Evolutionary conservation across 2,329 filamentous ascomycete genomes (phyloP).

Genomic region (Daldinia sp.): DNA sequence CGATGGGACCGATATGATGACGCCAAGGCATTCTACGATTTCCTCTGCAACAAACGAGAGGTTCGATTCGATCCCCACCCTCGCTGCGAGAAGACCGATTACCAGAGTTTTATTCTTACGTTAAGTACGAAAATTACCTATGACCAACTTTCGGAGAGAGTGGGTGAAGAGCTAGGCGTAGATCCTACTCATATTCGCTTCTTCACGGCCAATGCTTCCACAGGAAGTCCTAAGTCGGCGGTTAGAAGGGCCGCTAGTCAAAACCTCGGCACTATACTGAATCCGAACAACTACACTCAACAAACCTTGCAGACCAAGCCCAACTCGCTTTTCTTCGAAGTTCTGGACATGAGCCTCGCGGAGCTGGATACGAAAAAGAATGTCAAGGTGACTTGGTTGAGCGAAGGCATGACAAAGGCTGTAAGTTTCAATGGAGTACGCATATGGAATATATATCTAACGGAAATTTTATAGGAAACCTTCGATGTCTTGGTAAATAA

Average conservation of each 20-base stretch:
- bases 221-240: constrained; percentile 79
- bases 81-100: constrained; percentile 67
- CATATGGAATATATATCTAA: constrained; percentile 44
- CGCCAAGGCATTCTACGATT: constrained; percentile 91
- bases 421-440: constrained; percentile 61
- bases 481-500: constrained; percentile 89
- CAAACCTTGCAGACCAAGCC: constrained; percentile 76
- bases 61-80: constrained; percentile 82
- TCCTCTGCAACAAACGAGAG: constrained; percentile 83
- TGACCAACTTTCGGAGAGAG: constrained; percentile 85
- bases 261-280: constrained; percentile 83
- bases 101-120: constrained; percentile 78
- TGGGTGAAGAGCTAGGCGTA: constrained; percentile 80
- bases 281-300: constrained; percentile 77
- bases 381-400: constrained; percentile 85
- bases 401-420: constrained; percentile 92
- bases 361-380: constrained; percentile 94
- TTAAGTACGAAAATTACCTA: constrained; percentile 92
- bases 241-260: constrained; percentile 79
- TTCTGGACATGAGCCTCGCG: constrained; percentile 92
- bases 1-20: constrained; percentile 71
- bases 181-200: constrained; percentile 91
- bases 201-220: constrained; percentile 83
- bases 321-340: constrained; percentile 90
- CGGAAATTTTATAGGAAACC: constrained; percentile 68